Evolutionary conservation across 2,329 filamentous ascomycete genomes (phyloP).

Genomic region (Penicillium sp.): DNA sequence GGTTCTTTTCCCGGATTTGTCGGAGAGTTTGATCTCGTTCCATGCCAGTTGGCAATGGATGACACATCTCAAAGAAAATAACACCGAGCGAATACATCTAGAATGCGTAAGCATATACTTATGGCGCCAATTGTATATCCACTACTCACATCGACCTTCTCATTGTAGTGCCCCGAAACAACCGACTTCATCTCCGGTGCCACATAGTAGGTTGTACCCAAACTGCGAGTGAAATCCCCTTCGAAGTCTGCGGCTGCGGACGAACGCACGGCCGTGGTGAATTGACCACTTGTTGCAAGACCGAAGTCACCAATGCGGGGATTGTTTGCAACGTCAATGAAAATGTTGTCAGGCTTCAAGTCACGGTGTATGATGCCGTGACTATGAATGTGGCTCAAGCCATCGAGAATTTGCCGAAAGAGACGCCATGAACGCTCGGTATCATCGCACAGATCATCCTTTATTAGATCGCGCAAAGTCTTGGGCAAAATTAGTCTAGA

Average conservation of each 20-base stretch:
- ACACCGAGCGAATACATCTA: constrained; percentile 94
- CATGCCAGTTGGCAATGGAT: constrained; percentile 61
- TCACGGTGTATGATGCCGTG: constrained; percentile 93
- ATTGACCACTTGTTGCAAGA: constrained; percentile 82
- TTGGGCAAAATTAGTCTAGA: constrained; percentile 31
- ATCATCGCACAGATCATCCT: constrained; percentile 70
- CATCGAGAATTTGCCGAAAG: constrained; percentile 87
- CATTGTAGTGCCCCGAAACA: constrained; percentile 75
- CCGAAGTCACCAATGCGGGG: constrained; percentile 98
- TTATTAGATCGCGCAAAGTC: constrained; percentile 86
- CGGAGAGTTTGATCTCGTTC: constrained; percentile 66
- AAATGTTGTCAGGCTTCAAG: constrained; percentile 95
- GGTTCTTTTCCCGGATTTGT: constrained; percentile 65
- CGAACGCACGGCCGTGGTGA: constrained; percentile 42
- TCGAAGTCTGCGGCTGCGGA: constrained; percentile 39
- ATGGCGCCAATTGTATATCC: not conserved
- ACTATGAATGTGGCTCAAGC: constrained; percentile 83
- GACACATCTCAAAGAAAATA: constrained; percentile 98
- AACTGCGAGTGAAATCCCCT: constrained; percentile 52
- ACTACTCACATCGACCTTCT: constrained; percentile 78
- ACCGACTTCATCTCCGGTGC: constrained; percentile 85
- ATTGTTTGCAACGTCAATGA: constrained; percentile 86
- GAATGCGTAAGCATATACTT: constrained; percentile 11
- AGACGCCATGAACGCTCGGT: constrained; percentile 82
- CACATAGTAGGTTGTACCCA: constrained; percentile 84